phyloP scores from a whole-genome alignment of 495 filamentous ascomycete species.

The Pseudevernia furfuracea region DNA sequence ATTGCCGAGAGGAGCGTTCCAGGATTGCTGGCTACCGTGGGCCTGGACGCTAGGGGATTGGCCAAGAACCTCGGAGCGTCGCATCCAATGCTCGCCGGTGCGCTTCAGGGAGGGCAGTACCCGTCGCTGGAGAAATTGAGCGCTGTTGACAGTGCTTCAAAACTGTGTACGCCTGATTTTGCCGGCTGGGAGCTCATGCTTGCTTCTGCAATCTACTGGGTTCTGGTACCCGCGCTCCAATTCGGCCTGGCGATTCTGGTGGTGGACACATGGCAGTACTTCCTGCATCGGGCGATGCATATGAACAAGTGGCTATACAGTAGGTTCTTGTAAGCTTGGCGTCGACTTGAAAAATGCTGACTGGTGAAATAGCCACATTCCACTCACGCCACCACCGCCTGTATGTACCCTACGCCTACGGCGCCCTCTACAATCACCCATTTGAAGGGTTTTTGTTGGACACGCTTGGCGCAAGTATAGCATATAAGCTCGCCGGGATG shows the following conservation, averaged over 20 bases:
- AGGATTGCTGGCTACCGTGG: slow-evolving; percentile 35
- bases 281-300: slow-evolving; percentile 77
- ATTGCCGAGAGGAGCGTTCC: slow-evolving; percentile 59
- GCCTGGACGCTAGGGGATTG: slow-evolving; percentile 34
- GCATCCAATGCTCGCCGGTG: slow-evolving; percentile 54
- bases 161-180: slow-evolving; percentile 32
- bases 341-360: background rate
- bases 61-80: slow-evolving; percentile 34
- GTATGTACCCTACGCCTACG: slow-evolving; percentile 83
- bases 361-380: slow-evolving; percentile 50
- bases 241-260: slow-evolving; percentile 54
- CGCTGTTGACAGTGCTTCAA: slow-evolving; percentile 17
- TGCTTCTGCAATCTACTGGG: slow-evolving; percentile 60
- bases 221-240: slow-evolving; percentile 56
- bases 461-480: slow-evolving; percentile 63
- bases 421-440: slow-evolving; percentile 80
- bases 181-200: slow-evolving; percentile 62
- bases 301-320: slow-evolving; percentile 80
- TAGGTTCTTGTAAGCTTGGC: slow-evolving; percentile 35
- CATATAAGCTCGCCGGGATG: slow-evolving; percentile 62
- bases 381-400: slow-evolving; percentile 82
- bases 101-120: slow-evolving; percentile 58
- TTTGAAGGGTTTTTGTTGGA: slow-evolving; percentile 79
- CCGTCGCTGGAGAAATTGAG: slow-evolving; percentile 31
- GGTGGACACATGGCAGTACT: slow-evolving; percentile 84